Base-by-base conservation (phyloP, 192 early-diverging fungal genomes). In the Paraglomus brasilianum region DNA sequence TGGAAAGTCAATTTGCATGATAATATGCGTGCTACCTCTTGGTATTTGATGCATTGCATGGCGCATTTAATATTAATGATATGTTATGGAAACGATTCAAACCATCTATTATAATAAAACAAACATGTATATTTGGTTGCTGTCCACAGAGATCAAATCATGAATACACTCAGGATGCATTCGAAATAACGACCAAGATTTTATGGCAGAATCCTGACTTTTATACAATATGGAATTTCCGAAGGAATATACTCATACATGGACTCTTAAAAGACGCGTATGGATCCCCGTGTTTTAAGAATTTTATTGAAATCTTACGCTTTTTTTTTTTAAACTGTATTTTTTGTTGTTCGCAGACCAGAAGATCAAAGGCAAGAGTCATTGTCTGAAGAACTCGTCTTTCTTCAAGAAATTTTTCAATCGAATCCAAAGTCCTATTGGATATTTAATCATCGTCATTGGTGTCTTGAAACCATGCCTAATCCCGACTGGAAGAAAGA, bases 381-480 rank as follows among this genome's bases (percentile, higher is more conserved):
- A 53, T 50, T 13, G 71, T 82, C 21, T 85, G 80, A 72, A 11
- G 97, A 99, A 67, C 85, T 99, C 5, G 81, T 73, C 36, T 89
- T 96, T 56, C 75, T 91, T 43, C 85, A 92, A 66, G 85, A 89
- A 39, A 76, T 87, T 11, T 81, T 98, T 19, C 74, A 73, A 49
- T 81, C 79, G 36, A 92, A 93, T 68, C 92, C 95, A 46, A 99
- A 99, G 75, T 96, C 93, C 11, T 99, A 99, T 80, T 98, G 93
- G 90, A 87, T 97, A 67, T 99, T 94, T 92, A 92, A 93, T 75
- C 97, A 99, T 79, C 88, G 97, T 14, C 77, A 90, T 55, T 99
- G 96, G 96, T 87, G 90, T 22, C 81, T 99, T 15, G 78, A 87
- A 19, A 78, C 78, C 30, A 88, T 93, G 82, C 91, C 89, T 7